Evolutionary conservation across 768 basidiomycete species (phyloP), one percentile per base, ranked within the genome.

Genomic region (Leccinum subtestaceum): DNA sequence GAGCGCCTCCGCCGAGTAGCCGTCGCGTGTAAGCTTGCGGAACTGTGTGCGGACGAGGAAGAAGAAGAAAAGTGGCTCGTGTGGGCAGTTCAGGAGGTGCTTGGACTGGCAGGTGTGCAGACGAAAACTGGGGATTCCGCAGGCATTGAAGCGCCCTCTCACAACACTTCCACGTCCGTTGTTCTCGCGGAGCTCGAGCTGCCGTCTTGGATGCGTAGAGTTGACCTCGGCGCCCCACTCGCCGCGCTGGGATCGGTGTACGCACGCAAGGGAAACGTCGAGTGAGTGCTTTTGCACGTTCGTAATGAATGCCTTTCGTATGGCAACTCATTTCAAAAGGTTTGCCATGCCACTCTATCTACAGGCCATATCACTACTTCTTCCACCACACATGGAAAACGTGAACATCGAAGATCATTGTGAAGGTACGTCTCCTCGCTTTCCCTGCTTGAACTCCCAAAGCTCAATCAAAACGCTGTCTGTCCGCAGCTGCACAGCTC

Each of bases 241-340:
- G 87, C 88, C 63, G 83, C 86, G 1, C 76, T 91, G 4, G 89
- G 83, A 1, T 74, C 79, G 4, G 84, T 84, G 54, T 88, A 89
- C 61, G 80, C 81, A 4, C 74, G 76, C 34, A 74, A 74, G 36
- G 86, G 84, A 21, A 82, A 81, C 57, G 62, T 77, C n/a, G 80
- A 85, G 63, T 59, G 47, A 56, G 70, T 64, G 6, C 40, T 32
- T 11, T n/a, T 17, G 8, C 36, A 55, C 10, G 11, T 43, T 27
- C 23, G 8, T 2, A 34, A 11, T 9, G 6, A 31, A 38, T 45
- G 25, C 27, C 7, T 4, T 17, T 17, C 23, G 7, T 53, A 34
- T 38, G 17, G 29, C 50, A 25, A 40, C 40, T 36, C 53, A 21
- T 48, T 12, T 40, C 9, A 27, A 52, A 56, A 89, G 88, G 23